Conservation (phyloP, 75 land plant species). For the Pinus tabuliformis region DNA sequence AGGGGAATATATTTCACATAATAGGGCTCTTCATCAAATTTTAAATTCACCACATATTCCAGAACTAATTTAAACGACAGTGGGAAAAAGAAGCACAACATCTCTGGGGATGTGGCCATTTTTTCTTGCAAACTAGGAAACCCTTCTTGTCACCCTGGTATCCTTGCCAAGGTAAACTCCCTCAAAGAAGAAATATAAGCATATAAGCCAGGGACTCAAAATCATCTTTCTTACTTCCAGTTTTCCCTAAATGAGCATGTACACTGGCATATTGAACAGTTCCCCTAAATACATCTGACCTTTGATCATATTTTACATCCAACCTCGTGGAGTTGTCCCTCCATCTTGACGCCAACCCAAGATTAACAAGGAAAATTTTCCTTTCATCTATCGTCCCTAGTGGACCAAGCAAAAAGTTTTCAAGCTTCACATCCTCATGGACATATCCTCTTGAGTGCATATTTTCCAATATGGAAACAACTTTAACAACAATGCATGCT, state of each 20-base stretch:
- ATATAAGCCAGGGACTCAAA: conserved; percentile 95
- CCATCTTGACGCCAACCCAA: too few species aligned
- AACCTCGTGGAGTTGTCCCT: conserved; percentile 46
- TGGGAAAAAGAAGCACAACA: conserved; percentile 91
- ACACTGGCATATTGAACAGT: conserved; percentile 98
- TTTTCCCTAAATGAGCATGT: conserved; percentile 97
- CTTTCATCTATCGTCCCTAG: too few species aligned
- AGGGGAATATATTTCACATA: conserved; percentile 78
- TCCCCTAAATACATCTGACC: conserved; percentile 96
- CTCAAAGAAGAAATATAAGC: conserved; percentile 84
- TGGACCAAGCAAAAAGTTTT: too few species aligned
- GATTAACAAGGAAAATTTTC: too few species aligned
- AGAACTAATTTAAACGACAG: conserved; percentile 75
- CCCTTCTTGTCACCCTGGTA: conserved; percentile 97
- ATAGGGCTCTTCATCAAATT: conserved; percentile 96
- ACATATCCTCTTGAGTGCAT: conserved; percentile 23
- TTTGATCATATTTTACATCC: conserved; percentile 98
- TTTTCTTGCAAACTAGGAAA: conserved; percentile 98
- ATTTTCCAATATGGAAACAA: conserved; percentile 29
- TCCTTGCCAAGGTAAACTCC: conserved; percentile 97
- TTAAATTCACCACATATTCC: conserved; percentile 92
- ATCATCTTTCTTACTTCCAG: conserved; percentile 95
- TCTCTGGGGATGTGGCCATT: conserved; percentile 95
- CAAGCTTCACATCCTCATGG: too few species aligned
- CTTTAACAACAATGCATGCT: conserved; percentile 55